Evolutionary conservation across 306 rosid species (phyloP).

Genomic region (Malus asiatica): DNA sequence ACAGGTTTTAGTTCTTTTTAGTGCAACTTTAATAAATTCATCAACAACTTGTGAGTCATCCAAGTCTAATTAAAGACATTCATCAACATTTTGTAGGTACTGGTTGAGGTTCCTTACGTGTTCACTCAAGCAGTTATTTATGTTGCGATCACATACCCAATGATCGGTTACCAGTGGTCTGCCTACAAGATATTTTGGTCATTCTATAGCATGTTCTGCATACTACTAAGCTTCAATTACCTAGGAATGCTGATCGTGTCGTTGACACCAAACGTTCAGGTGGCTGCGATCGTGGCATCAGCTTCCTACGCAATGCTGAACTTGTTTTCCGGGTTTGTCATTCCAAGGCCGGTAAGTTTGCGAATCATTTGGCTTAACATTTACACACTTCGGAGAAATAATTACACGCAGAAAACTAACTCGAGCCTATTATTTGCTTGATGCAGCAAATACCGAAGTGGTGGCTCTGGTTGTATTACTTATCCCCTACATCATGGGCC

Average conservation of each 20-base stretch:
- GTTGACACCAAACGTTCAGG: conserved; percentile 50
- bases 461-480: conserved; percentile 67
- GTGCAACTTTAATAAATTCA: neutral
- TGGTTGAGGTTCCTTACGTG: conserved; percentile 54
- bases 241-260: conserved; percentile 63
- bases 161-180: conserved; percentile 46
- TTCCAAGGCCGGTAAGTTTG: conserved; percentile 49
- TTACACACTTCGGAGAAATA: neutral
- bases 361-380: neutral
- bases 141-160: conserved; percentile 52
- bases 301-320: conserved; percentile 41
- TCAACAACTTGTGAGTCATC: neutral
- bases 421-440: conserved; percentile 10
- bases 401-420: neutral
- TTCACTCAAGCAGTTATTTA: conserved; percentile 36
- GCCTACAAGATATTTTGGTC: conserved; percentile 53
- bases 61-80: too few relatives aligned
- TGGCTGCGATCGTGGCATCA: conserved; percentile 45
- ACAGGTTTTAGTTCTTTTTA: conserved; percentile 33
- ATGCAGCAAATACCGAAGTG: conserved; percentile 64
- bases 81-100: conserved; percentile 28
- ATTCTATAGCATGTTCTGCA: conserved; percentile 46
- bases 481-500: conserved; percentile 56
- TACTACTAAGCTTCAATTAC: conserved; percentile 41
- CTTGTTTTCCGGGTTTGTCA: conserved; percentile 50